Evolutionary conservation across 495 filamentous ascomycete species (phyloP).

Genomic region (Hyaloscypha variabilis): DNA sequence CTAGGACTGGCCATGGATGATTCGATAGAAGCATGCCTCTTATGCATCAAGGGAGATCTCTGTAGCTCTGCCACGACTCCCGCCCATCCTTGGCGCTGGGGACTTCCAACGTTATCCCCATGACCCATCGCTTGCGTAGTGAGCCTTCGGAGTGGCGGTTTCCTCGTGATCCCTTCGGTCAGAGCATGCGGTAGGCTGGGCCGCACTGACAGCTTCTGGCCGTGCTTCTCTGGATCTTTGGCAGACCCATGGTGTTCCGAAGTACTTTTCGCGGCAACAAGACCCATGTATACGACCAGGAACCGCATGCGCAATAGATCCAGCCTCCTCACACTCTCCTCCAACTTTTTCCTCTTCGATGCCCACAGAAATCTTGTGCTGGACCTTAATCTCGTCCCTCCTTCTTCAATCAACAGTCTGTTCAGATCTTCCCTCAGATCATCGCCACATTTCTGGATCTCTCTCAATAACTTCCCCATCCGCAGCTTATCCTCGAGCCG

Average conservation of each 20-base stretch:
- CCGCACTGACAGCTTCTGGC: constrained; percentile 17
- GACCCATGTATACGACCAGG: constrained; percentile 55
- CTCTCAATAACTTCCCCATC: constrained; percentile 49
- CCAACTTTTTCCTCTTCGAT: constrained; percentile 42
- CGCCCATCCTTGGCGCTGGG: constrained; percentile 49
- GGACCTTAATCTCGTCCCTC: constrained; percentile 46
- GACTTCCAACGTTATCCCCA: constrained; percentile 39
- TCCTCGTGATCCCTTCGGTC: constrained; percentile 42
- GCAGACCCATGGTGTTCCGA: constrained; percentile 19
- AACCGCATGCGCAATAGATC: constrained; percentile 63
- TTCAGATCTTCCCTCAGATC: constrained; percentile 52
- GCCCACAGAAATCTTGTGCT: constrained; percentile 52
- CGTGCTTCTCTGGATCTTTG: constrained; percentile 38
- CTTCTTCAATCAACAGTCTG: constrained; percentile 45
- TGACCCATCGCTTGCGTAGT: constrained; percentile 47
- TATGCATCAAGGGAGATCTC: constrained; percentile 49
- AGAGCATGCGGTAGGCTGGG: constrained; percentile 32
- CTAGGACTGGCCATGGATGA: constrained; percentile 40
- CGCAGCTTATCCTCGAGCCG: constrained; percentile 54
- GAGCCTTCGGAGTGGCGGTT: constrained; percentile 43
- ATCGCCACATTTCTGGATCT: constrained; percentile 60
- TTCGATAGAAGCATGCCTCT: constrained; percentile 55
- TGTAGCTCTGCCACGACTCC: constrained; percentile 57
- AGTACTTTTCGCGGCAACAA: constrained; percentile 46
- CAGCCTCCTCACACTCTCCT: constrained; percentile 56